phyloP scores from a whole-genome alignment of 305 asterid genomes.

The Fraxinus xanthoxyloides region DNA sequence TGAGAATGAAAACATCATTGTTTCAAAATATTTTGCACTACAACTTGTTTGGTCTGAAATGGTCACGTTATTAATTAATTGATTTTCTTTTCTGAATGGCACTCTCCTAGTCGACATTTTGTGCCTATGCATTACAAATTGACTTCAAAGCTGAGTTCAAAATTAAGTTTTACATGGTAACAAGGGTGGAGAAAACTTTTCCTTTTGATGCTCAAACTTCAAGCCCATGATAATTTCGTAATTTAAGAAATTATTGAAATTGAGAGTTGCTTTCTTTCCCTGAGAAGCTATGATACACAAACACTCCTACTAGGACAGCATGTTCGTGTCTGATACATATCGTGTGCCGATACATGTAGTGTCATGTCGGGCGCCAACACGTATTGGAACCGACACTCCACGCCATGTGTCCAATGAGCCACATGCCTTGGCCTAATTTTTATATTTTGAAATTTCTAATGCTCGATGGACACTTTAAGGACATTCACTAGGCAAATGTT shows the following conservation, averaged over 20 bases:
- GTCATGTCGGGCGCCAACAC: neutral
- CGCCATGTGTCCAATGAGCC: neutral
- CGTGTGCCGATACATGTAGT: neutral
- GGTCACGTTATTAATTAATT: neutral
- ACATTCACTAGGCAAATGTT: neutral
- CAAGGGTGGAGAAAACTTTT: constrained; percentile 1
- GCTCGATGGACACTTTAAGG: neutral
- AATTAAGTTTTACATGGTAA: neutral
- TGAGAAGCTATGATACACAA: neutral
- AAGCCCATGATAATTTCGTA: neutral
- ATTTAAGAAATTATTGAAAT: neutral
- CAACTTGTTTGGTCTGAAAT: constrained; percentile 10
- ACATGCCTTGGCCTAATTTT: neutral
- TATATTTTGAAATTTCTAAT: neutral
- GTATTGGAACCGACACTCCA: neutral
- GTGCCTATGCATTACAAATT: neutral
- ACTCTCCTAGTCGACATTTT: neutral
- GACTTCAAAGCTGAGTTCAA: neutral
- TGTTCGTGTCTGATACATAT: neutral
- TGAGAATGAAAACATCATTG: neutral
- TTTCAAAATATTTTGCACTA: neutral
- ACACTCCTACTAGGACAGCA: neutral
- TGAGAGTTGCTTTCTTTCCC: neutral
- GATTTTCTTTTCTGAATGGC: neutral
- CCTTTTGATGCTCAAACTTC: constrained; percentile 9